Evolutionary conservation across 306 rosid species (phyloP).

Genomic region (Glycyrrhiza uralensis): DNA sequence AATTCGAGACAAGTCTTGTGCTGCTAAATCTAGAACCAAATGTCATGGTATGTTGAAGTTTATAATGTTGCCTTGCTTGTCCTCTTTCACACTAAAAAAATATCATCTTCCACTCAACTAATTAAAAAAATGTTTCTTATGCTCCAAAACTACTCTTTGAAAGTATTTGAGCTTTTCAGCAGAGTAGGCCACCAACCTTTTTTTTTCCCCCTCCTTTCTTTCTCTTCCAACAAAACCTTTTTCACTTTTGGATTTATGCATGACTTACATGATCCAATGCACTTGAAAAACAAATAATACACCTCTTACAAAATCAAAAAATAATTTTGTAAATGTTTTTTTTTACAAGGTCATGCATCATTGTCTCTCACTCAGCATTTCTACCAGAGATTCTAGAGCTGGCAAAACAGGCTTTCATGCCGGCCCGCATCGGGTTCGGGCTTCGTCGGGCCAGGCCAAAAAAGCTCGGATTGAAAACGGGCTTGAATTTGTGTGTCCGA

Average conservation of each 20-base stretch:
- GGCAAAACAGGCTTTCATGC: too few species aligned
- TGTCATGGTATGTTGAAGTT: constrained; percentile 2
- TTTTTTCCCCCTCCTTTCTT: not conserved
- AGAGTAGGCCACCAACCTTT: constrained; percentile 57
- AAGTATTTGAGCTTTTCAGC: constrained; percentile 51
- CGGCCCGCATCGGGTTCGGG: too few species aligned
- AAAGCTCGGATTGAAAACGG: too few species aligned
- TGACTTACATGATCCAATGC: constrained; percentile 59
- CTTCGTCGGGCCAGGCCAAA: too few species aligned
- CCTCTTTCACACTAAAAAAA: not conserved
- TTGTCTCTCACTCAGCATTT: constrained; percentile 43
- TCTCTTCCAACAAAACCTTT: constrained; percentile 38
- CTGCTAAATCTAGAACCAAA: constrained; percentile 15
- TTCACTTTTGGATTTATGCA: constrained; percentile 58
- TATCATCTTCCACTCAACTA: constrained; percentile 22
- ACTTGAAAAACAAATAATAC: constrained; percentile 14
- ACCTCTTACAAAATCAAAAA: not conserved
- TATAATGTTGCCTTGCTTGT: not conserved
- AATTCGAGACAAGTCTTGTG: constrained; percentile 24
- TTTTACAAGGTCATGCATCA: constrained; percentile 35
- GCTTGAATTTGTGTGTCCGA: too few species aligned
- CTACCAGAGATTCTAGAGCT: too few species aligned
- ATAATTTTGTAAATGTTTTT: constrained; percentile 15
- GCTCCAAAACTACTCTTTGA: constrained; percentile 34
- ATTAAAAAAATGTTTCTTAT: constrained; percentile 6